Percentiles rank a stretch among this genome's conserved stretches.
Evolutionary conservation across 2,329 filamentous ascomycete species (phyloP).

Genomic region (Clonostachys rhizophaga): DNA sequence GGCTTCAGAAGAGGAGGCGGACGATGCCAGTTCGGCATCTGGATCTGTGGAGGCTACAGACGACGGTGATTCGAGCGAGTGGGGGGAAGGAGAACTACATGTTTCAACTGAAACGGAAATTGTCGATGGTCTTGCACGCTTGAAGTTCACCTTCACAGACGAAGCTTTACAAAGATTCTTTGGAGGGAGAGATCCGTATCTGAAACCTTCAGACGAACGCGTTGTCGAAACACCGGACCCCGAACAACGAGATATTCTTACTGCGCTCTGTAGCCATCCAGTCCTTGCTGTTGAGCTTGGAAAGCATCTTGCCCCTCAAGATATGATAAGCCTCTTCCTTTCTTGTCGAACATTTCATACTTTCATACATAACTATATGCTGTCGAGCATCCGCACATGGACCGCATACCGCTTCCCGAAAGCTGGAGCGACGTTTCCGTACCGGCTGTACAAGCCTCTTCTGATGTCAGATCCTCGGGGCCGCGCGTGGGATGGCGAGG

Average conservation of each 20-base stretch:
- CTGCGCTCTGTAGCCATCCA: constrained; percentile 32
- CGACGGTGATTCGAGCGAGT: no score
- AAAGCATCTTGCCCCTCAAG: constrained; percentile 44
- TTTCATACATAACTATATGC: constrained; percentile 54
- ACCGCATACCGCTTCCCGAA: constrained; percentile 48
- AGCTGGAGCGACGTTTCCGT: constrained; percentile 54
- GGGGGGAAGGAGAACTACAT: no score
- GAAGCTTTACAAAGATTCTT: constrained; percentile 18
- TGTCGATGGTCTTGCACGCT: no score
- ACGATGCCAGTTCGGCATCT: no score
- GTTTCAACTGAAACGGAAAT: no score
- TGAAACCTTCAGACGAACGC: constrained; percentile 1
- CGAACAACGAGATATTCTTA: constrained; percentile 29
- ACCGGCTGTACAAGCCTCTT: constrained; percentile 50
- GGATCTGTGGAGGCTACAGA: no score
- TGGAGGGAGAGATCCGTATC: constrained; percentile 18
- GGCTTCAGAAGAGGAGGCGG: no score
- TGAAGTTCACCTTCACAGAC: no score
- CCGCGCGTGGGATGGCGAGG: constrained; percentile 22
- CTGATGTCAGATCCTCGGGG: constrained; percentile 57
- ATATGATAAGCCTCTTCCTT: constrained; percentile 61
- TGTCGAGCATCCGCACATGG: constrained; percentile 52
- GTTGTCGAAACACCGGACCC: constrained; percentile 15
- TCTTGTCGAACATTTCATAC: constrained; percentile 59
- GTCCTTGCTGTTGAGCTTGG: constrained; percentile 52